phyloP scores from a whole-genome alignment of 768 basidiomycete species.

The Rhodotorula graminis region DNA sequence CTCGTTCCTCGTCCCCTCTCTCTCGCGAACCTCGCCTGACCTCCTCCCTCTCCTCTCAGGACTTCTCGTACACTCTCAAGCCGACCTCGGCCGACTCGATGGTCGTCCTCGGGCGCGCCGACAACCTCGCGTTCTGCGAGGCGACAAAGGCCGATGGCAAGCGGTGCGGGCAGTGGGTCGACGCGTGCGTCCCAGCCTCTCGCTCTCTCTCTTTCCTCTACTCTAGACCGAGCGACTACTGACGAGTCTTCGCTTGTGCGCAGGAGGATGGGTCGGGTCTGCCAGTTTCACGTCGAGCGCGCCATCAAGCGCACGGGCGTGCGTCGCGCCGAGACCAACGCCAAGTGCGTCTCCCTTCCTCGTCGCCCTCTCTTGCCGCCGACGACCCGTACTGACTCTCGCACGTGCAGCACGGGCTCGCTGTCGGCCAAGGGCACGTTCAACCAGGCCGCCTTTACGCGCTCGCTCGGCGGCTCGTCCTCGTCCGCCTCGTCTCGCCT shows the following conservation, averaged over 20 bases:
- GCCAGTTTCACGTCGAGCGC: constrained; percentile 83
- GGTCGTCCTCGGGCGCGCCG: constrained; percentile 75
- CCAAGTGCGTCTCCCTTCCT: constrained; percentile 56
- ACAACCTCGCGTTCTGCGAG: constrained; percentile 78
- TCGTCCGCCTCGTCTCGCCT: constrained; percentile 1
- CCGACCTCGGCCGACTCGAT: constrained; percentile 76
- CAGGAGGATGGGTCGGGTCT: constrained; percentile 72
- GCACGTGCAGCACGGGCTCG: constrained; percentile 53
- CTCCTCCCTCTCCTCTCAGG: constrained; percentile 41
- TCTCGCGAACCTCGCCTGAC: constrained; percentile 26
- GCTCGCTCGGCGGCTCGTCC: constrained; percentile 9
- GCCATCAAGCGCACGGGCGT: constrained; percentile 71
- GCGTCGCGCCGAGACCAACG: constrained; percentile 76
- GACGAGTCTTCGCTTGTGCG: not conserved
- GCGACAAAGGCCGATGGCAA: constrained; percentile 75
- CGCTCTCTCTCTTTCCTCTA: not conserved
- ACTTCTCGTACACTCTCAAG: constrained; percentile 78
- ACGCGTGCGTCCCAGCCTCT: constrained; percentile 50
- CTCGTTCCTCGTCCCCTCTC: constrained; percentile 26
- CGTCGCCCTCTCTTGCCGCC: not conserved
- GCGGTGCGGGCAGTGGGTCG: constrained; percentile 80
- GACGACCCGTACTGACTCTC: no score
- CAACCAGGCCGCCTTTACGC: constrained; percentile 1
- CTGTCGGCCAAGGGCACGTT: constrained; percentile 14
- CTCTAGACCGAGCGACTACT: not conserved